Percentiles rank a stretch among this genome's conserved stretches.
phyloP scores from a whole-genome alignment of 2,329 filamentous ascomycete genomes.

The Aureobasidium sp. region DNA sequence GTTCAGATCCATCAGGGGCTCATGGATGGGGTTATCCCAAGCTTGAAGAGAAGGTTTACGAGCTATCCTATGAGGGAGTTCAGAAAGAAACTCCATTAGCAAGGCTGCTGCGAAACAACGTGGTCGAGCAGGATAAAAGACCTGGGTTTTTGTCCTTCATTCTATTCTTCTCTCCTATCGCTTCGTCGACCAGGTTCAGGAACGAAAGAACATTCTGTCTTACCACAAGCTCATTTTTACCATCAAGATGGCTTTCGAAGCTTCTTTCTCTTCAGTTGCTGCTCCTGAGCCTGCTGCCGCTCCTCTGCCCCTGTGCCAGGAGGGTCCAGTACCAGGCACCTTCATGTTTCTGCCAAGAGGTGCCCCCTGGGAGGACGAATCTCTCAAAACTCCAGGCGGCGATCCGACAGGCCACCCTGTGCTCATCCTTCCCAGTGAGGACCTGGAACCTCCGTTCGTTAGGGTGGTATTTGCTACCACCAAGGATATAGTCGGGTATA shows the following conservation, averaged over 20 bases:
- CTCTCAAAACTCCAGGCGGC: not conserved
- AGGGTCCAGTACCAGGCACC: not conserved
- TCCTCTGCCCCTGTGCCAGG: not conserved
- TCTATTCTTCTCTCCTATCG: not conserved
- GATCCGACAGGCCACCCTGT: not conserved
- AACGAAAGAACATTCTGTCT: not conserved
- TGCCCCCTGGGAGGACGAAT: not conserved
- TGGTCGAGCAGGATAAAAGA: not conserved
- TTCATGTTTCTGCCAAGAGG: not conserved
- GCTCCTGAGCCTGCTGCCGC: not conserved
- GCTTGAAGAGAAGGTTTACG: not conserved
- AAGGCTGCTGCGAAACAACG: not conserved
- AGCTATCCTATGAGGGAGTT: not conserved
- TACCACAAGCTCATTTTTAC: not conserved
- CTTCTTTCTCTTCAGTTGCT: not conserved
- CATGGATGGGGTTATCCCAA: not conserved
- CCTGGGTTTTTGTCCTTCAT: not conserved
- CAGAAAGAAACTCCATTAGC: not conserved
- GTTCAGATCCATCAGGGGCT: not conserved
- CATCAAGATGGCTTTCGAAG: too few relatives aligned
- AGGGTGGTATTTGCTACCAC: not conserved
- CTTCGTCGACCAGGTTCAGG: not conserved
- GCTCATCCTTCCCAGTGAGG: not conserved
- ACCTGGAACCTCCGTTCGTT: not conserved
- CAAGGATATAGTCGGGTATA: not conserved